Conservation (phyloP, 2,329 filamentous ascomycete species). For the Seiridium cupressi region DNA sequence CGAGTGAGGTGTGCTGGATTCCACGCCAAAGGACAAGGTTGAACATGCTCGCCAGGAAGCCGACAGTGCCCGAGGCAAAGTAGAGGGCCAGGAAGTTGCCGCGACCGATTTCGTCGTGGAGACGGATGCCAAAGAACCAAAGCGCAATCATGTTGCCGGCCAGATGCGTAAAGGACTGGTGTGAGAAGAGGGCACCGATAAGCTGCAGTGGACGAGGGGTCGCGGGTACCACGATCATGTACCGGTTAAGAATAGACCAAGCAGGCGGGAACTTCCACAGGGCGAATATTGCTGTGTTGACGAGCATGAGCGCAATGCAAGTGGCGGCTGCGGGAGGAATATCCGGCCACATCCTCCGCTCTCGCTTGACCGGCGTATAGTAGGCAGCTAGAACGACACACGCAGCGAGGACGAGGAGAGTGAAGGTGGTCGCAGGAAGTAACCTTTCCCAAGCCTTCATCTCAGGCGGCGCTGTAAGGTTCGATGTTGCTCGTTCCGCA, state of each 20-base stretch:
- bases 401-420: constrained; percentile 41
- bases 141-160: constrained; percentile 63
- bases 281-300: constrained; percentile 56
- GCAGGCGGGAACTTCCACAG: constrained; percentile 63
- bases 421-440: constrained; percentile 50
- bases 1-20: constrained; percentile 53
- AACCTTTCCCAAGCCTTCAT: constrained; percentile 53
- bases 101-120: constrained; percentile 70
- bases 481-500: constrained; percentile 44
- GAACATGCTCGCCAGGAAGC: constrained; percentile 57
- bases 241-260: constrained; percentile 66
- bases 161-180: constrained; percentile 62
- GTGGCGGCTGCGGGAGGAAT: constrained; percentile 64
- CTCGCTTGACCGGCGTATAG: constrained; percentile 50
- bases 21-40: constrained; percentile 44
- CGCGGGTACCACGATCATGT: constrained; percentile 64
- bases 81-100: constrained; percentile 69
- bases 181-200: constrained; percentile 67
- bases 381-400: constrained; percentile 42
- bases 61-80: constrained; percentile 54
- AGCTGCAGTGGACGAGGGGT: constrained; percentile 62
- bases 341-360: constrained; percentile 54
- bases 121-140: constrained; percentile 62
- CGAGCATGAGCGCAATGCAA: constrained; percentile 56
- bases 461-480: constrained; percentile 50